Percentiles rank a stretch among this genome's conserved stretches.
phyloP scores from a whole-genome alignment of 208 protist genomes.

The Vickermania spadyakhi region DNA sequence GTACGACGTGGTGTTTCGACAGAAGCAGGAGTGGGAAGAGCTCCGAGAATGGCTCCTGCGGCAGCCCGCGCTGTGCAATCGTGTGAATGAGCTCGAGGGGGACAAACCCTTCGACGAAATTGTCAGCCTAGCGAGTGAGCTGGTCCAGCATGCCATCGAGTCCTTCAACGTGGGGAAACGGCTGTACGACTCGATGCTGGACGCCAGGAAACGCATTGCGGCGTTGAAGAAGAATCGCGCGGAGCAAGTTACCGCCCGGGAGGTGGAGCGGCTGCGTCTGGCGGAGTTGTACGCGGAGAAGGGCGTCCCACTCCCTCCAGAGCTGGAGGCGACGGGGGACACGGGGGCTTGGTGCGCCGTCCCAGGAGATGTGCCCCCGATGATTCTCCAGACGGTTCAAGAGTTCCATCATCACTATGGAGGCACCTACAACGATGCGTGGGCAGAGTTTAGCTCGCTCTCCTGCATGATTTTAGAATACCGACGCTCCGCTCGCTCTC shows the following conservation, averaged over 20 bases:
- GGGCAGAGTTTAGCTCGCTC: slow-evolving; percentile 18
- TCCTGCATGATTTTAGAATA: slow-evolving; percentile 37
- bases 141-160: slow-evolving; percentile 17
- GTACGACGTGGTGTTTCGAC: slow-evolving; percentile 51
- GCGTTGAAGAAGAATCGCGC: slow-evolving; percentile 23
- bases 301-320: slow-evolving; percentile 44
- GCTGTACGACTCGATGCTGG: slow-evolving; percentile 26
- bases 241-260: slow-evolving; percentile 33
- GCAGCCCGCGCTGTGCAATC: slow-evolving; percentile 11
- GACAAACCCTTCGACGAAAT: slow-evolving; percentile 25
- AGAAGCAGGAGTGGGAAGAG: slow-evolving; percentile 39
- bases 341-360: slow-evolving; percentile 14
- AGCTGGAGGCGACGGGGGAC: slow-evolving; percentile 15
- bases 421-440: slow-evolving; percentile 28
- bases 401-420: slow-evolving; percentile 36
- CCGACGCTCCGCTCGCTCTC: slow-evolving; percentile 16
- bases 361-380: slow-evolving; percentile 19
- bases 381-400: slow-evolving; percentile 30
- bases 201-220: slow-evolving; percentile 21
- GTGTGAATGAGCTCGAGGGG: slow-evolving; percentile 56
- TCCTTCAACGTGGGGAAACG: slow-evolving; percentile 21
- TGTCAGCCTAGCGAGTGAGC: slow-evolving; percentile 16
- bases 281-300: slow-evolving; percentile 58
- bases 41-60: slow-evolving; percentile 35
- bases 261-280: slow-evolving; percentile 60